Conservation (phyloP, 495 filamentous ascomycete genomes). For the Recurvomyces mirabilis region DNA sequence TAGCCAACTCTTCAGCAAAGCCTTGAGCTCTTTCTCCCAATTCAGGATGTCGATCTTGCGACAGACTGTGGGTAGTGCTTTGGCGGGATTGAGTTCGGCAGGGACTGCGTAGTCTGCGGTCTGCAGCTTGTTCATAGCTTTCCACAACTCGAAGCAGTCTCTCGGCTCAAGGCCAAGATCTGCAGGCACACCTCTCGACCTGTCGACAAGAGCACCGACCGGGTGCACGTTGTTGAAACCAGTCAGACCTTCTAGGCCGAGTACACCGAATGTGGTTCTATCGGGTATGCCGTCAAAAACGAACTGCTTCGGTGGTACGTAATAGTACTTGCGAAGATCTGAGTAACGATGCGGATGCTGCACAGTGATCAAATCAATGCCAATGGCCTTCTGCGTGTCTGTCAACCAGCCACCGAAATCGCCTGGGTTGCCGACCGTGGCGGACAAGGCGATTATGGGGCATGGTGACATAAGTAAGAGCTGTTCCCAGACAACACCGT, state of each 20-base stretch:
- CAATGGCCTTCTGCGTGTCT: constrained; percentile 45
- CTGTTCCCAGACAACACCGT: constrained; percentile 74
- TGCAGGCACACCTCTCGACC: constrained; percentile 46
- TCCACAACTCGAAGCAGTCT: constrained; percentile 57
- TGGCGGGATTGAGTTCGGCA: constrained; percentile 36
- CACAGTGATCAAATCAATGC: constrained; percentile 52
- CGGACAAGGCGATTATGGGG: constrained; percentile 69
- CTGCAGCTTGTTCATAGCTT: constrained; percentile 44
- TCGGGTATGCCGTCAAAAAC: constrained; percentile 46
- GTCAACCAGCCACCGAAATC: constrained; percentile 59
- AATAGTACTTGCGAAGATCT: constrained; percentile 60
- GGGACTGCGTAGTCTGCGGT: constrained; percentile 33
- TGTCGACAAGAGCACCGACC: constrained; percentile 47
- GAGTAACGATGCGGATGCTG: constrained; percentile 57
- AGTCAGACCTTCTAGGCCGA: constrained; percentile 43
- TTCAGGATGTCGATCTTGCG: constrained; percentile 50
- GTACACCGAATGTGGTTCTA: constrained; percentile 27
- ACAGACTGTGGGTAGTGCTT: constrained; percentile 34
- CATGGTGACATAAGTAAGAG: constrained; percentile 61
- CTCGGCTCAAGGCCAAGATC: constrained; percentile 59
- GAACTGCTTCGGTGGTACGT: constrained; percentile 41
- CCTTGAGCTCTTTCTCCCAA: constrained; percentile 57
- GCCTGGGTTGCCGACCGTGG: constrained; percentile 65
- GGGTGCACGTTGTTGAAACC: constrained; percentile 58
- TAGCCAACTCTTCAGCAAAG: constrained; percentile 50